Conservation (phyloP, 1,284 basidiomycete species). For the Laetiporus sulphureus region DNA sequence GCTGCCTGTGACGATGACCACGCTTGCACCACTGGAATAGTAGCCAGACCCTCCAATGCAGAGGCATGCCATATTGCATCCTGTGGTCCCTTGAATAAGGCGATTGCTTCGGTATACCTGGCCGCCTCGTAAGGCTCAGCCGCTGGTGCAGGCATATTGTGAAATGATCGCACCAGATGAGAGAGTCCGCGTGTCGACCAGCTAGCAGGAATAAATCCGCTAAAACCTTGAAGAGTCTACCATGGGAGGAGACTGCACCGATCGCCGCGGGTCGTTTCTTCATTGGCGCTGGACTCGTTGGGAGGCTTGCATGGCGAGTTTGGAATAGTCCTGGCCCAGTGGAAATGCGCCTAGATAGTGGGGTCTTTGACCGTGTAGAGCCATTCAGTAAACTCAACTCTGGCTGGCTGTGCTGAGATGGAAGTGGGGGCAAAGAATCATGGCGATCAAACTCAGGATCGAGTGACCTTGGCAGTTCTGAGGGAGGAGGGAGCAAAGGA, state of each 20-base stretch:
- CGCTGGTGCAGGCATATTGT: neutral
- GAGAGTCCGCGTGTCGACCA: slow-evolving; percentile 76
- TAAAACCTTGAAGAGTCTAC: slow-evolving; percentile 79
- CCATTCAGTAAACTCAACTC: slow-evolving; percentile 42
- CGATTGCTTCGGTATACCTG: slow-evolving; percentile 83
- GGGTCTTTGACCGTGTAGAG: slow-evolving; percentile 29
- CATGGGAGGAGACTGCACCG: slow-evolving; percentile 67
- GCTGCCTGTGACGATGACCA: too few species aligned
- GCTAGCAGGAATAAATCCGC: slow-evolving; percentile 84
- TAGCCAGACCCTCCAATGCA: slow-evolving; percentile 78
- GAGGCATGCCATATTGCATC: slow-evolving; percentile 87
- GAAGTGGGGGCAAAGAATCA: slow-evolving; percentile 37
- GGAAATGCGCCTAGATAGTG: slow-evolving; percentile 48
- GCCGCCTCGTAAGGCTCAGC: neutral
- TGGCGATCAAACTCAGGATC: slow-evolving; percentile 34
- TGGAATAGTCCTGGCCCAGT: slow-evolving; percentile 32
- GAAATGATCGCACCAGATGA: slow-evolving; percentile 53
- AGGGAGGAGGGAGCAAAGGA: slow-evolving; percentile 49
- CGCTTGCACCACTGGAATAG: slow-evolving; percentile 70
- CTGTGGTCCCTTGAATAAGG: slow-evolving; percentile 60
- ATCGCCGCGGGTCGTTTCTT: slow-evolving; percentile 60
- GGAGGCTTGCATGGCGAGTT: slow-evolving; percentile 43
- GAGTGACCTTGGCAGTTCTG: slow-evolving; percentile 52
- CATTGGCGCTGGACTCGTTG: slow-evolving; percentile 28
- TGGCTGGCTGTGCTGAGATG: slow-evolving; percentile 49